These are phyloP conservation scores for Cystofilobasidium capitatum DNA, from an alignment of 768 basidiomycete genomes.

Conservation along the genomic window DNA sequence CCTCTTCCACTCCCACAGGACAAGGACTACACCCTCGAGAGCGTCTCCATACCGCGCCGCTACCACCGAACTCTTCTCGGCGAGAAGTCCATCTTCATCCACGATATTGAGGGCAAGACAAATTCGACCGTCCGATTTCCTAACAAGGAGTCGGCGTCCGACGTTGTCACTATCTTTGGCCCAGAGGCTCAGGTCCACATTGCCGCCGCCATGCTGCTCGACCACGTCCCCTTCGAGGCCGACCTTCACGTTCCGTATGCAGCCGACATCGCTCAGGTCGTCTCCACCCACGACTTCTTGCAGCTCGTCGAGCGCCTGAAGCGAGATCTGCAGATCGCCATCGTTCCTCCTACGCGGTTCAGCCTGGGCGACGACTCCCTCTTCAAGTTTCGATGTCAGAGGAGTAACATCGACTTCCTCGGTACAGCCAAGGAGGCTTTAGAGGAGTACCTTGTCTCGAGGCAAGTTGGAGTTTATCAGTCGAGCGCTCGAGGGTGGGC, in stretches of 20 bases:
- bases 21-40: slow-evolving; percentile 92
- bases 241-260: slow-evolving; percentile 84
- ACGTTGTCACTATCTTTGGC: slow-evolving; percentile 90
- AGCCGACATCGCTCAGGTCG: slow-evolving; percentile 64
- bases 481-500: slow-evolving; percentile 8
- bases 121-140: slow-evolving; percentile 83
- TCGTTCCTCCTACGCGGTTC: slow-evolving; percentile 66
- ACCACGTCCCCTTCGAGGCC: slow-evolving; percentile 58
- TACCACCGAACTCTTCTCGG: slow-evolving; percentile 92
- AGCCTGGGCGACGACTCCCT: slow-evolving; percentile 64
- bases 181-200: slow-evolving; percentile 96
- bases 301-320: slow-evolving; percentile 83
- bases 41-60: slow-evolving; percentile 80
- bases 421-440: slow-evolving; percentile 82
- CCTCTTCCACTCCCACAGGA: slow-evolving; percentile 51
- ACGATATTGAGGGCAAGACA: slow-evolving; percentile 92
- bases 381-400: slow-evolving; percentile 91
- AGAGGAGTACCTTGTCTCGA: slow-evolving; percentile 76
- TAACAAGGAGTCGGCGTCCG: slow-evolving; percentile 86
- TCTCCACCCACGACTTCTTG: slow-evolving; percentile 68
- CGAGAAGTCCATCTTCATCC: slow-evolving; percentile 94
- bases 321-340: slow-evolving; percentile 83
- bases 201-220: slow-evolving; percentile 87
- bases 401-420: slow-evolving; percentile 87
- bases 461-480: slow-evolving; percentile 44